Conservation (phyloP, 75 land plant species). For the Sequoiadendron giganteum region DNA sequence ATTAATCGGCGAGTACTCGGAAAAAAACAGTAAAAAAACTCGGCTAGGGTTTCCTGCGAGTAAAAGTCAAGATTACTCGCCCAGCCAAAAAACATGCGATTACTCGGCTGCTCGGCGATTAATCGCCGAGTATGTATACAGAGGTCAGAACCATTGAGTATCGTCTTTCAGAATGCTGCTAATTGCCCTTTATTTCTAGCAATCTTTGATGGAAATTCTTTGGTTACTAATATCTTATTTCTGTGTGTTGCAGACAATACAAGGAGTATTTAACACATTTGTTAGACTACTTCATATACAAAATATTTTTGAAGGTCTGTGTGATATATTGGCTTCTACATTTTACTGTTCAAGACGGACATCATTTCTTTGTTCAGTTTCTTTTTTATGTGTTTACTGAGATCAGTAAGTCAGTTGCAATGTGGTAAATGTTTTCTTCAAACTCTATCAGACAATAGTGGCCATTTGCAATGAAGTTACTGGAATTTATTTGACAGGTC, state of each 20-base stretch:
- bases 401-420: neutral
- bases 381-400: neutral
- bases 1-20: too few relatives aligned
- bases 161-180: neutral
- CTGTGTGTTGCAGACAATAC: constrained; percentile 65
- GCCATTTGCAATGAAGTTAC: neutral
- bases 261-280: constrained; percentile 67
- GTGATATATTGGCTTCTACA: neutral
- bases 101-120: too few relatives aligned
- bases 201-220: neutral
- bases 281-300: constrained; percentile 69
- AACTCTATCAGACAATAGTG: neutral
- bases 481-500: constrained; percentile 42
- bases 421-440: neutral
- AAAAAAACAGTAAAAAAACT: too few relatives aligned
- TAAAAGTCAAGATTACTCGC: too few relatives aligned
- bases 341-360: neutral
- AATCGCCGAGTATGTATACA: too few relatives aligned
- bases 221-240: neutral
- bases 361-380: neutral
- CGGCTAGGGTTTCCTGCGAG: too few relatives aligned
- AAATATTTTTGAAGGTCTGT: constrained; percentile 83
- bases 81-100: too few relatives aligned
- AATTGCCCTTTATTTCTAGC: neutral
- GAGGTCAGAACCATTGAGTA: neutral